A percentile compares a stretch with the other conserved stretches of the same genome.
These are phyloP conservation scores for Diaporthe caulivora DNA, from an alignment of 2,329 filamentous ascomycete genomes.

Conservation along the genomic window DNA sequence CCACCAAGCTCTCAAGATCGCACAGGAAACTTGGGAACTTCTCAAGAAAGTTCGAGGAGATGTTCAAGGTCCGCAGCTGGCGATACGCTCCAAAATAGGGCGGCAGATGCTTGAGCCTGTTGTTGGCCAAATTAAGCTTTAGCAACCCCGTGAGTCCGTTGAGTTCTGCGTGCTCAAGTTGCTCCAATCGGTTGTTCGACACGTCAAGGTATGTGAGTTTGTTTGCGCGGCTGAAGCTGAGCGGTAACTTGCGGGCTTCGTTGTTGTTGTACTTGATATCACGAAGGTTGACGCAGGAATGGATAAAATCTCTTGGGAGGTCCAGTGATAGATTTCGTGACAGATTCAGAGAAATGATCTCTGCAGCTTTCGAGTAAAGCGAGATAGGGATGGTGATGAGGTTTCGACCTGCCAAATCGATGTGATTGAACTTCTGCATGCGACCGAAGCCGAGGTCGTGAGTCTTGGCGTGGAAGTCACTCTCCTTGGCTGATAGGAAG, in stretches of 20 bases:
- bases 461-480: constrained; percentile 78
- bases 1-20: constrained; percentile 83
- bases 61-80: constrained; percentile 83
- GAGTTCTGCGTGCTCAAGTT: constrained; percentile 87
- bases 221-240: constrained; percentile 84
- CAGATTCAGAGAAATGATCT: constrained; percentile 95
- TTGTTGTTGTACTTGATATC: constrained; percentile 98
- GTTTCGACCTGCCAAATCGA: constrained; percentile 91
- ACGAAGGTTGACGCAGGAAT: constrained; percentile 88
- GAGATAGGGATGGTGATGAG: constrained; percentile 95
- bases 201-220: constrained; percentile 91
- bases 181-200: constrained; percentile 92
- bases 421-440: constrained; percentile 91
- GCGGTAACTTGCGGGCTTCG: constrained; percentile 87
- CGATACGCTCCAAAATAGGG: constrained; percentile 85
- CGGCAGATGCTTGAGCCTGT: constrained; percentile 84
- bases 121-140: constrained; percentile 94
- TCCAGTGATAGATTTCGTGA: constrained; percentile 93
- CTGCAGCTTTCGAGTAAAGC: constrained; percentile 88
- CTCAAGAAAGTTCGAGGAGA: constrained; percentile 93
- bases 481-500: constrained; percentile 90
- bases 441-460: constrained; percentile 87
- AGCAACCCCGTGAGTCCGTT: constrained; percentile 80
- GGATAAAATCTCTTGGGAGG: constrained; percentile 95
- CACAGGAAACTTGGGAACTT: constrained; percentile 89